Base-by-base conservation (phyloP, 2,329 filamentous ascomycete genomes). In the Didymella lethalis region DNA sequence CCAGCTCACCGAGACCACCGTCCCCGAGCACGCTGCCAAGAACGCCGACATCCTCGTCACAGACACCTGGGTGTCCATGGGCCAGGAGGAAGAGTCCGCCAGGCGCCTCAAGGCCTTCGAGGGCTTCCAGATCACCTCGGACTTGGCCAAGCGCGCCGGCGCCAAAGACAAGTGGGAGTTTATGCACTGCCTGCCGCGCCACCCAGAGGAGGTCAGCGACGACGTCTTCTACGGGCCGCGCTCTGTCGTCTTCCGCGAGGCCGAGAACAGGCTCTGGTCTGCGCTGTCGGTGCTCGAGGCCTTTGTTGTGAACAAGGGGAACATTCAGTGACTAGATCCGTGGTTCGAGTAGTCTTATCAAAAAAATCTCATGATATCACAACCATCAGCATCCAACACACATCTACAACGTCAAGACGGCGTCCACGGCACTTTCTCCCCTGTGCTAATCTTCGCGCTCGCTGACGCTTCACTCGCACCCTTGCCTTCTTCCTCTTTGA, bases 51-150 rank as follows among this genome's bases (percentile, higher is more conserved):
- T 98, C 52, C 82, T 99, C 57, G 93, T 98, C 23, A 99, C 95
- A 0, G 95, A 99, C 73, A 99, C 95, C 0, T 99, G 95, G 95
- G 86, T 99, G 31, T 96, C 92, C 1, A 99, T 99, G 95, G 95
- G 95, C 46, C 94, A 98, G 79, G 95, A 99, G 78, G 87, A 86
- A 56, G 95, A 99, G 78, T 84, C 88, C 38, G 83, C 88, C 66
- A 90, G 90, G 82, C 84, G 92, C 49, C 76, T 97, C 60, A 86
- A 89, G 73, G 92, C 88, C 2, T 99, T 99, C 76, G 85, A 85
- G 29, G 93, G 94, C 14, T 99, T 93, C 79, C 94, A 97, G 76
- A 90, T 99, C 72, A 97, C 94, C 2, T 86, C 88, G 47, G 91
- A 95, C 43, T 82, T 99, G 66, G 94, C 93, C 1, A 86, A 89